These are phyloP conservation scores for Fusarium protoensiforme DNA, from an alignment of 2,329 filamentous ascomycete species.

Conservation along the genomic window DNA sequence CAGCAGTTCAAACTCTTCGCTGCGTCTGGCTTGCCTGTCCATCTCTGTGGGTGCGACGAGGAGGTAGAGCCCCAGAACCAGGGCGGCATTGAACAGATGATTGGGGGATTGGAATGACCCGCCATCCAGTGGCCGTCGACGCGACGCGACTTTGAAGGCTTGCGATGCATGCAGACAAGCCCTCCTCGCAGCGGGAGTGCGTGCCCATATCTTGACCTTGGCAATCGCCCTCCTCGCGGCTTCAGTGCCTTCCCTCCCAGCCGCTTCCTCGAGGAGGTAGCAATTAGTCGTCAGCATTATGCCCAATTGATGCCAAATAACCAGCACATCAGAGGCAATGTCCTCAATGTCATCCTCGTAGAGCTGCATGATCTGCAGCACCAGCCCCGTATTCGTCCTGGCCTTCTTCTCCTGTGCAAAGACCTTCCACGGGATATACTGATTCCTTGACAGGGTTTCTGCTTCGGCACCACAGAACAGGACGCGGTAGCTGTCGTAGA, in stretches of 20 bases:
- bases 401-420: no score
- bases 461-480: no score
- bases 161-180: not conserved
- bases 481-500: no score
- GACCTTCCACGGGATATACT: no score
- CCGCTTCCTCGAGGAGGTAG: not conserved
- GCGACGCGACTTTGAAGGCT: not conserved
- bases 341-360: no score
- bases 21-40: not conserved
- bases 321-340: no score
- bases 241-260: not conserved
- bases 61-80: not conserved
- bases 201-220: not conserved
- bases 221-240: not conserved
- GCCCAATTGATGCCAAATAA: no score
- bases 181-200: not conserved
- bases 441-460: no score
- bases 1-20: not conserved
- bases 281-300: no score
- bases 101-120: not conserved
- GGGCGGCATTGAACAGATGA: not conserved
- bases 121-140: not conserved
- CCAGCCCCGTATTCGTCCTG: no score
- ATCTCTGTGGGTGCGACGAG: not conserved
- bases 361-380: no score